Percentiles rank a stretch among this genome's conserved stretches.
Conservation (phyloP, 352 stramenopile genomes). For the Pythium dissimile region DNA sequence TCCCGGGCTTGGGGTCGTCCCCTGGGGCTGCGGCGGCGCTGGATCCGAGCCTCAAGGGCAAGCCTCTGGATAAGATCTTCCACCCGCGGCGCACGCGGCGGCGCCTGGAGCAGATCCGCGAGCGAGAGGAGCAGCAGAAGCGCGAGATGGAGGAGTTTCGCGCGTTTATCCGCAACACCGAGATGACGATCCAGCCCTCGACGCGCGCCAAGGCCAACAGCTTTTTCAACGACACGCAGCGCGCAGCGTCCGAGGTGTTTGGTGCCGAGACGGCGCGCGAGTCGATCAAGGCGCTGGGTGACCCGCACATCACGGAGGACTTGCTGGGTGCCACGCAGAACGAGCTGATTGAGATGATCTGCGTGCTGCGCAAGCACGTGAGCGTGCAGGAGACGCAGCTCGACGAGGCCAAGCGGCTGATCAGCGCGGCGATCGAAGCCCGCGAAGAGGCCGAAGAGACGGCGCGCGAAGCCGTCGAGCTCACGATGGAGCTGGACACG, state of each 20-base stretch:
- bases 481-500: conserved; percentile 67
- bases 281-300: conserved; percentile 38
- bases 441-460: conserved; percentile 71
- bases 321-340: conserved; percentile 41
- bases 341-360: conserved; percentile 71
- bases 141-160: conserved; percentile 86
- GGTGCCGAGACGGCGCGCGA: conserved; percentile 12
- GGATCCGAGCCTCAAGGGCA: conserved; percentile 25
- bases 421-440: conserved; percentile 74
- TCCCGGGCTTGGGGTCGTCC: not conserved
- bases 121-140: conserved; percentile 74
- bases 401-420: conserved; percentile 64
- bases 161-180: conserved; percentile 75
- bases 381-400: conserved; percentile 71
- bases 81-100: conserved; percentile 66
- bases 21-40: no score
- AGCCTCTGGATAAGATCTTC: conserved; percentile 72
- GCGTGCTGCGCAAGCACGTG: conserved; percentile 66
- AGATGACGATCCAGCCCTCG: conserved; percentile 27
- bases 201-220: conserved; percentile 1
- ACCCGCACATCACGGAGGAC: conserved; percentile 53
- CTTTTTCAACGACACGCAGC: not conserved
- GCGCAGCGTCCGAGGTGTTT: not conserved
- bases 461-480: conserved; percentile 66
- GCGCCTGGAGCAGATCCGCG: conserved; percentile 56